Conservation (phyloP, 2,329 filamentous ascomycete genomes). For the Phaeoacremonium minimum region DNA sequence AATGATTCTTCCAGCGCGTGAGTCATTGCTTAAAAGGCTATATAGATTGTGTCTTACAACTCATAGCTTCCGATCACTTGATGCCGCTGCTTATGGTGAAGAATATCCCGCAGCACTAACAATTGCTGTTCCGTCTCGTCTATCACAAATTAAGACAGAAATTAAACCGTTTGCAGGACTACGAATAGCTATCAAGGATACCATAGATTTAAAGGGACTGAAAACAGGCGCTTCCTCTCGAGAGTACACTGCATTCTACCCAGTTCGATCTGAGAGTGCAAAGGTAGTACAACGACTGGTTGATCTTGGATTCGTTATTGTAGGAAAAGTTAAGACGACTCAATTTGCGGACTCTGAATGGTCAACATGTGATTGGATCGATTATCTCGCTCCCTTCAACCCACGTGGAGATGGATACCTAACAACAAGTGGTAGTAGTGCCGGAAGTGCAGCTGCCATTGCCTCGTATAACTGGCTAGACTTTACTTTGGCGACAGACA, state of each 20-base stretch:
- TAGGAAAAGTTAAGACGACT: slow-evolving; percentile 48
- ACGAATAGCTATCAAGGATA: slow-evolving; percentile 29
- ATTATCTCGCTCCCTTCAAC: slow-evolving; percentile 20
- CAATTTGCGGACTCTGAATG: slow-evolving; percentile 26
- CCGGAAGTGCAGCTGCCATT: slow-evolving; percentile 14
- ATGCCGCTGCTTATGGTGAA: background rate
- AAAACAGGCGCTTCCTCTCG: slow-evolving; percentile 53
- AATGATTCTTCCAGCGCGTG: too few species aligned
- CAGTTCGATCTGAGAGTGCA: slow-evolving; percentile 38
- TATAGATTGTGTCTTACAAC: too few species aligned
- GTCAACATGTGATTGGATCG: slow-evolving; percentile 11
- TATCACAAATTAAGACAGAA: slow-evolving; percentile 24
- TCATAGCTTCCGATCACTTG: background rate
- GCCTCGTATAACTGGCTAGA: slow-evolving; percentile 18
- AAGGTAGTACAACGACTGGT: slow-evolving; percentile 50
- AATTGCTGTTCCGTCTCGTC: slow-evolving; percentile 28
- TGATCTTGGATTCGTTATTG: slow-evolving; percentile 52
- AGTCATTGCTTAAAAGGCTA: too few species aligned
- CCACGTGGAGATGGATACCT: slow-evolving; percentile 22
- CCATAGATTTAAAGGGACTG: slow-evolving; percentile 37
- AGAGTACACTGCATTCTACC: slow-evolving; percentile 51
- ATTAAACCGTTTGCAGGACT: slow-evolving; percentile 29
- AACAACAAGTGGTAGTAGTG: slow-evolving; percentile 11
- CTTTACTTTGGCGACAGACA: slow-evolving; percentile 14
- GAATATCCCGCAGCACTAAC: background rate